phyloP scores from a whole-genome alignment of 2,329 filamentous ascomycete species.

The Diaporthe ampelina region DNA sequence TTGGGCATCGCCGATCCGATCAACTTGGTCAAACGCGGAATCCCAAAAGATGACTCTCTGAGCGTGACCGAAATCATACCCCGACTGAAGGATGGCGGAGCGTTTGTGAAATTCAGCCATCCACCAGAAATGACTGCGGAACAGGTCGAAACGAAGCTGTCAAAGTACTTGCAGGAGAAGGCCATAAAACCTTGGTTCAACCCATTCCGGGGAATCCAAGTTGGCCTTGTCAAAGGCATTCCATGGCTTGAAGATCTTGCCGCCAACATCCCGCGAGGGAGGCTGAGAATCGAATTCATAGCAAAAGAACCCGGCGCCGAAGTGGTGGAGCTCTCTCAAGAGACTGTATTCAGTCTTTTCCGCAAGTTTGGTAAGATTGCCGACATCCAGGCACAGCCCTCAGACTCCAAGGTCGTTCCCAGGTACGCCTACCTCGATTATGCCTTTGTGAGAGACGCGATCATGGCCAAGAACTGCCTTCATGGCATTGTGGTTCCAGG shows the following conservation, averaged over 20 bases:
- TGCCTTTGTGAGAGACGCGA: slow-evolving; percentile 77
- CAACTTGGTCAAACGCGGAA: slow-evolving; percentile 70
- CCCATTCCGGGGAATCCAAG: slow-evolving; percentile 79
- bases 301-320: slow-evolving; percentile 78
- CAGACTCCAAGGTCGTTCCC: slow-evolving; percentile 87
- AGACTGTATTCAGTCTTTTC: slow-evolving; percentile 88
- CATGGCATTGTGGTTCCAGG: slow-evolving; percentile 81
- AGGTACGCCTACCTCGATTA: slow-evolving; percentile 87
- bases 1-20: slow-evolving; percentile 67
- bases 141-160: slow-evolving; percentile 55
- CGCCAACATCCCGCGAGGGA: slow-evolving; percentile 74
- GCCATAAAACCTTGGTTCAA: slow-evolving; percentile 92
- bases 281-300: slow-evolving; percentile 88
- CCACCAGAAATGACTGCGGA: slow-evolving; percentile 50
- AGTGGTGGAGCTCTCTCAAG: slow-evolving; percentile 85
- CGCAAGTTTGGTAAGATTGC: slow-evolving; percentile 90
- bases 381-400: slow-evolving; percentile 85
- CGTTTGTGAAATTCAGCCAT: slow-evolving; percentile 87
- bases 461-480: slow-evolving; percentile 93
- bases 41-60: slow-evolving; percentile 67
- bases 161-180: slow-evolving; percentile 75
- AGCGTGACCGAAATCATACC: slow-evolving; percentile 87
- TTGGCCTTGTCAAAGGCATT: slow-evolving; percentile 81
- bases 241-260: slow-evolving; percentile 93
- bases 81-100: slow-evolving; percentile 90